A percentile compares a stretch with the other conserved stretches of the same genome.
phyloP scores from a whole-genome alignment of 352 stramenopile species.

The Achlya hypogyna region DNA sequence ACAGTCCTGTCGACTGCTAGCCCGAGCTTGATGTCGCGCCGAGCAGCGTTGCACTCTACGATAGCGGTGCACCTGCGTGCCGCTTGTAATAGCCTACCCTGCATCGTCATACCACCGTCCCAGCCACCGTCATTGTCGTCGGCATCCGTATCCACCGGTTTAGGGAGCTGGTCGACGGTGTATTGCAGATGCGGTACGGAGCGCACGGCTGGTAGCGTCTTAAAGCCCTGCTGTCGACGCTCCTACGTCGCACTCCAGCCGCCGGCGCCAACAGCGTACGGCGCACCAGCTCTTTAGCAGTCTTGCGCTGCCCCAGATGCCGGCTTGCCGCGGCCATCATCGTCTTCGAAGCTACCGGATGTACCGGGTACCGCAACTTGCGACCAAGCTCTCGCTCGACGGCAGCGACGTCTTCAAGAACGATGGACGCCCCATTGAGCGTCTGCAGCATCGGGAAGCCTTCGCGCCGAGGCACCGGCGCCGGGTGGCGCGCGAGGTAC shows the following conservation, averaged over 20 bases:
- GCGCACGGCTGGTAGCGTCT: neutral
- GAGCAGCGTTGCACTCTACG: neutral
- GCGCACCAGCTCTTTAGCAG: neutral
- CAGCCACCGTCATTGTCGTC: neutral
- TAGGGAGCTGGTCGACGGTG: neutral
- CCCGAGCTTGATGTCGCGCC: neutral
- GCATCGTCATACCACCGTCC: neutral
- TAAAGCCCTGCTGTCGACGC: neutral
- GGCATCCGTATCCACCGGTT: neutral
- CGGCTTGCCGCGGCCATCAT: neutral
- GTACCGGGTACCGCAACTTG: constrained; percentile 36
- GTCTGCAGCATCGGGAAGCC: constrained; percentile 58
- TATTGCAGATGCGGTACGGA: constrained; percentile 1
- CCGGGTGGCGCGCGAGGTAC: neutral
- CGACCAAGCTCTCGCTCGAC: constrained; percentile 43
- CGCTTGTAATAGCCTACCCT: neutral
- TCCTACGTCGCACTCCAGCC: neutral
- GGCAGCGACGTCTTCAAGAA: constrained; percentile 34
- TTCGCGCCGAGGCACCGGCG: constrained; percentile 32
- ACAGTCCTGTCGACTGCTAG: neutral
- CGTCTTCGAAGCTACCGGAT: neutral
- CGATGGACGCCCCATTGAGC: constrained; percentile 56
- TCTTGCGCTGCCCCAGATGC: neutral
- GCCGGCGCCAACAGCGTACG: neutral
- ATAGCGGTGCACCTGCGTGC: neutral